Evolutionary conservation across 164 flowering plant species (phyloP).

Genomic region (Aristolochia fimbriata): DNA sequence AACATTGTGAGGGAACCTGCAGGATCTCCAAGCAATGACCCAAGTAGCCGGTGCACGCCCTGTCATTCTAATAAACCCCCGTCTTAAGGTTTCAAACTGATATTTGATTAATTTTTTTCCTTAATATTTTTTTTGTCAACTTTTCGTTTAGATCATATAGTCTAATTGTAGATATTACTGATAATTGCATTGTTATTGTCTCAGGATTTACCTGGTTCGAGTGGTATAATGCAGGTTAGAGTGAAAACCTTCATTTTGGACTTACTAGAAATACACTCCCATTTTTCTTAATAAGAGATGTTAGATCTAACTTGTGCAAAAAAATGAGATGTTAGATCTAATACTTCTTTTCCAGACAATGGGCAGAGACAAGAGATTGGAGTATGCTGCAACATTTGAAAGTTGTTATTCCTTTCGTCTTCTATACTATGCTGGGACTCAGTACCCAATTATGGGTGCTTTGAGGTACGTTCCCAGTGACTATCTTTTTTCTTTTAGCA

Average conservation of each 20-base stretch:
- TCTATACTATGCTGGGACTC: constrained; percentile 91
- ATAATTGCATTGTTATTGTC: not conserved
- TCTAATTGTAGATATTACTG: too few species aligned
- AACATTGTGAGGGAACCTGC: constrained; percentile 9
- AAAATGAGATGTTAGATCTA: constrained; percentile 11
- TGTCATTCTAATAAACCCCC: constrained; percentile 75
- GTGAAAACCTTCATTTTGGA: constrained; percentile 3
- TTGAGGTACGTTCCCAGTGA: constrained; percentile 41
- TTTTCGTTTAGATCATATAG: too few species aligned
- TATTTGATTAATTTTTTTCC: not conserved
- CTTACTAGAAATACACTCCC: not conserved
- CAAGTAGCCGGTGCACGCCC: constrained; percentile 82
- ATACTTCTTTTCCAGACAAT: constrained; percentile 45
- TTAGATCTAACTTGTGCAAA: too few species aligned
- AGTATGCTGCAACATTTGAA: constrained; percentile 83
- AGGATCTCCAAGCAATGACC: constrained; percentile 93
- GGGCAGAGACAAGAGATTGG: constrained; percentile 93
- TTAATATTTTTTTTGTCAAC: not conserved
- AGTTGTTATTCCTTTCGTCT: constrained; percentile 80
- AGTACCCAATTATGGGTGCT: constrained; percentile 96
- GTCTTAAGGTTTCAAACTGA: constrained; percentile 50
- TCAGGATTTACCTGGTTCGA: constrained; percentile 90
- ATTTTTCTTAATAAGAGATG: not conserved
- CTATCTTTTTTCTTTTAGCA: too few species aligned
- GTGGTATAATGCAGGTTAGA: constrained; percentile 97